phyloP scores from a whole-genome alignment of 148 eudicot genomes.

The Cornus kousa region DNA sequence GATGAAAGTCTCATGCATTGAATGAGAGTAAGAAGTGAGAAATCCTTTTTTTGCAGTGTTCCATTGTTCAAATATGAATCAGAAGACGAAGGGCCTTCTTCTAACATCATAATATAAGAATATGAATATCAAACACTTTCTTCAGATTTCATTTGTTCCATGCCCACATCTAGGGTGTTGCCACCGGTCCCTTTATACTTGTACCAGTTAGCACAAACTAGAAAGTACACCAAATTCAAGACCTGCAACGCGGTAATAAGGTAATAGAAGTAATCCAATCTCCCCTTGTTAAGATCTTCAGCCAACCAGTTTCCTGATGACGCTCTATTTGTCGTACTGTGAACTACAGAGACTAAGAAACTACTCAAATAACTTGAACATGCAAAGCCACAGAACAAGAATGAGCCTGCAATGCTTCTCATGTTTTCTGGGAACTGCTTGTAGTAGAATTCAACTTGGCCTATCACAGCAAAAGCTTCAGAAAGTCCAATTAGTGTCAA shows the following conservation, averaged over 20 bases:
- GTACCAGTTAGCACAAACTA: constrained; percentile 66
- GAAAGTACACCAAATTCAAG: constrained; percentile 42
- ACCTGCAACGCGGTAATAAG: constrained; percentile 45
- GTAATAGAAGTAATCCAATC: constrained; percentile 58
- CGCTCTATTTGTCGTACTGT: constrained; percentile 15
- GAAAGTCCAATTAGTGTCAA: constrained; percentile 45
- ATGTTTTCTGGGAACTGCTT: constrained; percentile 70
- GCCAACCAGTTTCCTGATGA: constrained; percentile 37
- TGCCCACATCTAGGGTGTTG: background rate
- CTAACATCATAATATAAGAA: background rate
- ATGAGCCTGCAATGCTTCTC: constrained; percentile 69
- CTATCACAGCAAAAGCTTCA: constrained; percentile 47
- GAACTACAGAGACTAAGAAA: constrained; percentile 42
- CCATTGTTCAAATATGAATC: too few species aligned
- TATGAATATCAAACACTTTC: constrained; percentile 24
- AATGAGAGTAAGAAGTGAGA: too few species aligned
- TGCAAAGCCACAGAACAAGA: constrained; percentile 55
- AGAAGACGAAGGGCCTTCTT: too few species aligned
- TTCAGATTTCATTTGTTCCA: constrained; percentile 23
- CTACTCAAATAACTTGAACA: constrained; percentile 53
- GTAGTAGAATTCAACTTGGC: constrained; percentile 54
- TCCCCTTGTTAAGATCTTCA: constrained; percentile 53
- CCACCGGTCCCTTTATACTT: constrained; percentile 42
- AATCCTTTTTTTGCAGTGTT: too few species aligned
- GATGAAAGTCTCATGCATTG: too few species aligned